These are phyloP conservation scores for Oryza officinalis DNA, from an alignment of 176 grass and related monocot genomes.

Conservation along the genomic window DNA sequence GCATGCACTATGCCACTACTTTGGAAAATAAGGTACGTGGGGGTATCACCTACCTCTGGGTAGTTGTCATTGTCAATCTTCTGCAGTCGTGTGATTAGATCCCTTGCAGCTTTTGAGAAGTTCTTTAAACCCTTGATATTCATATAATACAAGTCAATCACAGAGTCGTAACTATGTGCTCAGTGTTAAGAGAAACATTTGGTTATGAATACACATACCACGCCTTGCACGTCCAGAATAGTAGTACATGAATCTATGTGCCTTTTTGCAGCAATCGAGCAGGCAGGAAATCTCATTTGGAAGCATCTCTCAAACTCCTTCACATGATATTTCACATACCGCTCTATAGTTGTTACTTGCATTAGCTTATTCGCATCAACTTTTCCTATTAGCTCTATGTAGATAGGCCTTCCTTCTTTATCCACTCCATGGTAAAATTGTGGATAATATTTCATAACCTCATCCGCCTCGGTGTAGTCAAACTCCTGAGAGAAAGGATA, in stretches of 20 bases:
- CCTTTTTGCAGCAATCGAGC: constrained; percentile 69
- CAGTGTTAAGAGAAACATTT: constrained; percentile 23
- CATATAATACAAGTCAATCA: constrained; percentile 30
- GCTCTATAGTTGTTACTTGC: constrained; percentile 79
- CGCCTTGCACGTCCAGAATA: constrained; percentile 88
- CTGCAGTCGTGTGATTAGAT: constrained; percentile 82
- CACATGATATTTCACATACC: constrained; percentile 90
- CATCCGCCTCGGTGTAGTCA: constrained; percentile 67
- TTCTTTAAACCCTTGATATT: constrained; percentile 89
- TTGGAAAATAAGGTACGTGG: constrained; percentile 18
- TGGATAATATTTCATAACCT: constrained; percentile 76
- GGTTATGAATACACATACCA: constrained; percentile 56
- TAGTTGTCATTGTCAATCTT: constrained; percentile 98
- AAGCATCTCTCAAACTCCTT: constrained; percentile 75
- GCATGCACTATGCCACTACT: neutral
- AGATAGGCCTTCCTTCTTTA: constrained; percentile 88
- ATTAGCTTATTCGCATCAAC: constrained; percentile 80
- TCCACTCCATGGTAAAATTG: constrained; percentile 95
- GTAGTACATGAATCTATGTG: constrained; percentile 79
- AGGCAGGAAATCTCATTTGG: constrained; percentile 83
- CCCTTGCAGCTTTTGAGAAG: constrained; percentile 88
- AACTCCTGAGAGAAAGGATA: constrained; percentile 55
- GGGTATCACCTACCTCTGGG: constrained; percentile 71
- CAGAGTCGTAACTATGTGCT: constrained; percentile 15
- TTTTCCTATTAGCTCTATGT: constrained; percentile 87